Conservation (phyloP, 2,329 filamentous ascomycete species). For the Fusarium setosum region DNA sequence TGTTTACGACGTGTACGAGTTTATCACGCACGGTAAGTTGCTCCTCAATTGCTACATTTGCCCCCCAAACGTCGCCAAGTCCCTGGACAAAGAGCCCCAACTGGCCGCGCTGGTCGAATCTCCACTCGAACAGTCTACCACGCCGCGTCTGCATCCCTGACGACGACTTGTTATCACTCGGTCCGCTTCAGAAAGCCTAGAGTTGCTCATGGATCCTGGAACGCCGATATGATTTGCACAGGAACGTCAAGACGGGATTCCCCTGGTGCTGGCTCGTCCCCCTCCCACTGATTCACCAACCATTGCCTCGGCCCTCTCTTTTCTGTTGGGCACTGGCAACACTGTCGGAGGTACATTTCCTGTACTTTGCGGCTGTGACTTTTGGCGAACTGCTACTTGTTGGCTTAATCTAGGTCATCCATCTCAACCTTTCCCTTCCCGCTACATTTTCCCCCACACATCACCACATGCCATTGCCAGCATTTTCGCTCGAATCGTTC, state of each 20-base stretch:
- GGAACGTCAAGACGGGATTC: not conserved
- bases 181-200: not conserved
- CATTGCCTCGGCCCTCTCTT: not conserved
- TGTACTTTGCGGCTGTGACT: conserved; percentile 2
- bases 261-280: not conserved
- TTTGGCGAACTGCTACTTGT: not conserved
- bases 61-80: not conserved
- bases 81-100: not conserved
- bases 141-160: not conserved
- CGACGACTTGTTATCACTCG: not conserved
- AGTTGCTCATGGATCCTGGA: not conserved
- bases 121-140: not conserved
- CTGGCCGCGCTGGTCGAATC: not conserved
- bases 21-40: conserved; percentile 43
- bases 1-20: conserved; percentile 45
- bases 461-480: not conserved
- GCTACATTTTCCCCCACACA: not conserved
- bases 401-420: not conserved
- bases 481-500: not conserved
- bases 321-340: not conserved
- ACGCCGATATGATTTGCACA: not conserved
- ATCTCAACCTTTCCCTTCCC: not conserved
- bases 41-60: not conserved
- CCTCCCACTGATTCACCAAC: conserved; percentile 17
- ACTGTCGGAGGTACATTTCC: not conserved